Evolutionary conservation across 345 rosid species (phyloP), one percentile per base, ranked within the genome.

Genomic region (Populus deltoides): DNA sequence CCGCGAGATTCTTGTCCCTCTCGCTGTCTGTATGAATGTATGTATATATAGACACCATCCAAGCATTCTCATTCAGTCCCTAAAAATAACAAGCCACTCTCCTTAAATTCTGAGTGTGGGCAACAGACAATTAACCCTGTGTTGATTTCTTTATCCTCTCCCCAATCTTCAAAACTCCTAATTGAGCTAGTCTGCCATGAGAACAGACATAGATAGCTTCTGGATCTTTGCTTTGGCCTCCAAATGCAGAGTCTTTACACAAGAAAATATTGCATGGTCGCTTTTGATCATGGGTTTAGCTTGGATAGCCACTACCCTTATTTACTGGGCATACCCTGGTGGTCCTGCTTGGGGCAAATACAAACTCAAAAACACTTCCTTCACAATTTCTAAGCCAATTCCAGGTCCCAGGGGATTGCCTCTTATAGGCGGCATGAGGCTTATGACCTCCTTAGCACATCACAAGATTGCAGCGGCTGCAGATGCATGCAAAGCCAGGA

Each of bases 331-430:
- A 36, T 86, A 72, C 70, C 88, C 91, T 1, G 97, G 97, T 3
- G 97, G 97, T 70, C 90, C 94, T 0, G 97, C 97, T 7, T 92
- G 97, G 97, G 97, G 97, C 0, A 92, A 86, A 49, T 77, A 76
- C 74, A 57, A 66, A 35, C 77, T 75, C 39, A 88, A 65, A 39
- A 84, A 35, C 10, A 5, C 71, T 7, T 39, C 77, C 43, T 70
- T 55, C 45, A 27, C 27, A 24, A 22, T 12, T 12, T 72, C 82
- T 3, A 70, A 70, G 57, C 78, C 75, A 35, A 92, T 92, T 71
- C 97, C 94, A 55, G 94, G 97, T 80, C 93, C 97, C 1, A 84
- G 84, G 78, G 97, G 97, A 2, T 81, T 85, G 27, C 97, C 97
- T 62, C 29, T 92, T 1, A 25, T 90, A 12, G 97, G 97, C 18